Conservation (phyloP, 2,329 filamentous ascomycete species). For the Talaromyces marneffei region DNA sequence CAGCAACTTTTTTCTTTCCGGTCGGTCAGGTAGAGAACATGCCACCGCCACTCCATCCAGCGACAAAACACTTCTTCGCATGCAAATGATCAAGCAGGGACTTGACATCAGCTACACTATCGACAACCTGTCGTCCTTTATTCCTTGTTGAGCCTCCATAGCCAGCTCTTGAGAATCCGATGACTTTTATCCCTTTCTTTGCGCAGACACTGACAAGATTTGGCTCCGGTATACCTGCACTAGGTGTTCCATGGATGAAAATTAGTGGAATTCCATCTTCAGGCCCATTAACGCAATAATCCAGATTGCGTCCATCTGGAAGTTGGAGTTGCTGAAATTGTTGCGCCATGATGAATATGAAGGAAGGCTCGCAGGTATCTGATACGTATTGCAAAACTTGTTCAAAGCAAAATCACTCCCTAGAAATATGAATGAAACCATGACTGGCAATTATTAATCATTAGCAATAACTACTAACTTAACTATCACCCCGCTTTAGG, state of each 20-base stretch:
- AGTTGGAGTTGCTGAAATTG: background rate
- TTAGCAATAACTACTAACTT: no score
- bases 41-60: constrained; percentile 9
- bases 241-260: constrained; percentile 6
- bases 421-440: background rate
- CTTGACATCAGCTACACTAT: constrained; percentile 4
- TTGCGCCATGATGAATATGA: background rate
- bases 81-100: constrained; percentile 1
- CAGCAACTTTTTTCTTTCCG: background rate
- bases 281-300: background rate
- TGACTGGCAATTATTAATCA: background rate
- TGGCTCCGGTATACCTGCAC: background rate
- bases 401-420: background rate
- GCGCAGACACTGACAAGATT: background rate
- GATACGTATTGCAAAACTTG: background rate
- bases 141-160: constrained; percentile 8
- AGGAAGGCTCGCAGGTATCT: background rate
- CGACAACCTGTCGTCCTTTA: background rate
- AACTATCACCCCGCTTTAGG: background rate
- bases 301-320: constrained; percentile 5
- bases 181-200: constrained; percentile 4
- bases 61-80: constrained; percentile 1
- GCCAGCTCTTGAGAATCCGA: constrained; percentile 2
- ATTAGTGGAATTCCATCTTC: background rate
- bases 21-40: background rate